These are phyloP conservation scores for Chrysosporium queenslandicum DNA, from an alignment of 2,329 filamentous ascomycete species.

Conservation along the genomic window DNA sequence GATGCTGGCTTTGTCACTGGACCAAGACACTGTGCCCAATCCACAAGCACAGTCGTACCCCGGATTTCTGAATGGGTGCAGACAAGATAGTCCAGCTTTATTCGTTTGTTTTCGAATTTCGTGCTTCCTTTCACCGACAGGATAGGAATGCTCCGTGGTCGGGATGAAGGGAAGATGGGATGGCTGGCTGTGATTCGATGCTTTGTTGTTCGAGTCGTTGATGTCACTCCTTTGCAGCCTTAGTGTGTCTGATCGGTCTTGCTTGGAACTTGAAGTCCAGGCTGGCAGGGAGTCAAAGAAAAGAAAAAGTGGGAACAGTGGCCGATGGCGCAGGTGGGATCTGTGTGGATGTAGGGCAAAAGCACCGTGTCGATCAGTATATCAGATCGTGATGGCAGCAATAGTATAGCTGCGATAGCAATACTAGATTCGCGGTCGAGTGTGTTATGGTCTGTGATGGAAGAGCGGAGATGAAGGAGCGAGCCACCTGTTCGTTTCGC, in stretches of 20 bases:
- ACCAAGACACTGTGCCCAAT: conserved; percentile 4
- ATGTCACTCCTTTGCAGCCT: neutral
- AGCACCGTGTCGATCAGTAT: conserved; percentile 3
- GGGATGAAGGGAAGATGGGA: neutral
- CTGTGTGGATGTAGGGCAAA: neutral
- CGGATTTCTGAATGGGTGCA: neutral
- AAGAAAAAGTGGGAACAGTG: neutral
- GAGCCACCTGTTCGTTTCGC: neutral
- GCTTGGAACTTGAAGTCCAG: conserved; percentile 3
- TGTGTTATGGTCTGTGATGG: too few species aligned
- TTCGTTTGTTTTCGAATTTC: conserved; percentile 1
- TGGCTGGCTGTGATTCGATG: conserved; percentile 6
- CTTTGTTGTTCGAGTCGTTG: conserved; percentile 5
- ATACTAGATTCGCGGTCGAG: neutral
- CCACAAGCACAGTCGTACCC: neutral
- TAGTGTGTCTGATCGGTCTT: conserved; percentile 6
- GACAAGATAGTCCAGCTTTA: neutral
- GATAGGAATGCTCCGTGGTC: neutral
- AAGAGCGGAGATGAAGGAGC: neutral
- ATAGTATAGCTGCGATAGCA: neutral
- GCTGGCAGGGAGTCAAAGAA: too few species aligned
- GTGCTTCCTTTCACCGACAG: conserved; percentile 9
- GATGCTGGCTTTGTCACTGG: conserved; percentile 5
- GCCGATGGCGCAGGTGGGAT: neutral
- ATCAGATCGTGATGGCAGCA: neutral